Conservation (phyloP, 441 rosid genomes). For the Theobroma grandiflorum region DNA sequence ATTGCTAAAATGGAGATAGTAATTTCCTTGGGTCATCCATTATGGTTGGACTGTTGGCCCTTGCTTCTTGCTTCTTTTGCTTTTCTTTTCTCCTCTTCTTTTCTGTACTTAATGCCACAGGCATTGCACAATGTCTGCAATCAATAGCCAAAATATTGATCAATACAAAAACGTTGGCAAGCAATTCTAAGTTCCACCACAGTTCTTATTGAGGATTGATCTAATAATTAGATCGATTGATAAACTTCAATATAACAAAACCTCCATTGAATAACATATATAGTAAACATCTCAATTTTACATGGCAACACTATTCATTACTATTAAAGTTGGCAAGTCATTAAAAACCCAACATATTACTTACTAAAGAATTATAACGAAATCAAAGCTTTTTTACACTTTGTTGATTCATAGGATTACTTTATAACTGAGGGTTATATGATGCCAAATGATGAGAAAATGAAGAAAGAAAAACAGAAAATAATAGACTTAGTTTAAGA, state of each 20-base stretch:
- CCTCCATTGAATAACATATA: neutral
- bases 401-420: neutral
- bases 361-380: neutral
- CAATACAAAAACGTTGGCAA: neutral
- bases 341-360: neutral
- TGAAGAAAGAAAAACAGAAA: neutral
- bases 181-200: neutral
- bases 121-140: conserved; percentile 55
- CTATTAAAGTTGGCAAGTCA: neutral
- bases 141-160: neutral
- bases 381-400: neutral
- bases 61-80: neutral
- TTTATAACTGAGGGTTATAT: neutral
- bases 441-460: neutral
- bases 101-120: conserved; percentile 50
- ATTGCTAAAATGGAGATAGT: neutral
- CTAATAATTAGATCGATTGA: neutral
- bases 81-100: conserved; percentile 35
- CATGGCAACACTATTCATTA: neutral
- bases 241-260: neutral
- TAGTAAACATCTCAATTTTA: neutral
- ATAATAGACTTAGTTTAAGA: neutral
- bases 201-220: neutral
- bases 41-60: neutral
- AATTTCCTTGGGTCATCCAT: neutral